These are phyloP conservation scores for Magnolia changhungtana DNA, from an alignment of 164 flowering plant species.

Conservation along the genomic window DNA sequence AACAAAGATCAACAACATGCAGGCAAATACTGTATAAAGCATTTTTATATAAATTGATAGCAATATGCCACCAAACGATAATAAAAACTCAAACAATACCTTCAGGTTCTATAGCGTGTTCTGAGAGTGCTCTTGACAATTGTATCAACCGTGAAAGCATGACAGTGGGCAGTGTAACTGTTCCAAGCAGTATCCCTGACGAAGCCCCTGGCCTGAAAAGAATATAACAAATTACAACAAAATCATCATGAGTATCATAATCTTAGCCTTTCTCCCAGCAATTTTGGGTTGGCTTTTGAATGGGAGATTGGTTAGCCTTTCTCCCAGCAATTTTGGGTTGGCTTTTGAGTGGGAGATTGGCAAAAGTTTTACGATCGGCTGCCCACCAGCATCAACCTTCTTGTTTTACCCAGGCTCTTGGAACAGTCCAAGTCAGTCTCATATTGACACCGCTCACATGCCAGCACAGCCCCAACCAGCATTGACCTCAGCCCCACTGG, in stretches of 20 bases:
- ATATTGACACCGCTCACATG: too few relatives aligned
- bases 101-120: slow-evolving; percentile 34
- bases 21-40: not conserved
- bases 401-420: too few relatives aligned
- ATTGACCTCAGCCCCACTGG: too few relatives aligned
- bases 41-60: not conserved
- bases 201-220: slow-evolving; percentile 73
- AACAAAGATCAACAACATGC: not conserved
- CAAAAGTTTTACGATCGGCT: too few relatives aligned
- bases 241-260: not conserved
- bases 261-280: too few relatives aligned
- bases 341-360: too few relatives aligned
- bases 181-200: slow-evolving; percentile 85
- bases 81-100: slow-evolving; percentile 34
- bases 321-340: too few relatives aligned
- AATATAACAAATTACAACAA: not conserved
- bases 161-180: slow-evolving; percentile 75
- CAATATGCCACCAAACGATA: not conserved
- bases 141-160: slow-evolving; percentile 72
- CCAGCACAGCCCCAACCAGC: too few relatives aligned
- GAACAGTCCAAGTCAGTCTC: too few relatives aligned
- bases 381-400: too few relatives aligned
- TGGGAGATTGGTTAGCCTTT: too few relatives aligned
- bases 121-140: slow-evolving; percentile 45
- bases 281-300: too few relatives aligned